A percentile compares a stretch with the other conserved stretches of the same genome.
phyloP scores from a whole-genome alignment of 2,329 filamentous ascomycete genomes.

The Onygena corvina region DNA sequence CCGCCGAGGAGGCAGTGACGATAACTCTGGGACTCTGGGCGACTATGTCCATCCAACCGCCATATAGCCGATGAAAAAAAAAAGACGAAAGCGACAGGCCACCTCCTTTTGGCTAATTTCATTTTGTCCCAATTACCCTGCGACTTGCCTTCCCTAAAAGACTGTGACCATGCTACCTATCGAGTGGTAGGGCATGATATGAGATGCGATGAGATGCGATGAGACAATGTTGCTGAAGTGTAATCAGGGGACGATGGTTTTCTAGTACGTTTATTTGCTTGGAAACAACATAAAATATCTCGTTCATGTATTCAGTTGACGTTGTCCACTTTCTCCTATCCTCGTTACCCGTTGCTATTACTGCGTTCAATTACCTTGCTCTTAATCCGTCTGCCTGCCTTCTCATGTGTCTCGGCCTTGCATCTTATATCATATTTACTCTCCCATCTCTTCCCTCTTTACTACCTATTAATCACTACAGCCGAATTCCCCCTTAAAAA shows the following conservation, averaged over 20 bases:
- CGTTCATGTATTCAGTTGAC: constrained; percentile 1
- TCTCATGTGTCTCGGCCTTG: not conserved
- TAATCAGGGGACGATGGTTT: not conserved
- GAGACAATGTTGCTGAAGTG: constrained; percentile 1
- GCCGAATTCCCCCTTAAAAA: not conserved
- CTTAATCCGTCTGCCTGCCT: not conserved
- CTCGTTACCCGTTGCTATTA: not conserved
- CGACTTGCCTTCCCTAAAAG: not conserved
- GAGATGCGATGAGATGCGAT: not conserved
- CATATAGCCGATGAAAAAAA: constrained; percentile 9
- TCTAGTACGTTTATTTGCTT: not conserved
- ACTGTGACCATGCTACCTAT: not conserved
- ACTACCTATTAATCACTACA: not conserved
- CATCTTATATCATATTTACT: not conserved
- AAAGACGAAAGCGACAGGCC: too few species aligned
- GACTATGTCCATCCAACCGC: constrained; percentile 30
- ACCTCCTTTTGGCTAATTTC: too few species aligned
- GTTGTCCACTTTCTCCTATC: not conserved
- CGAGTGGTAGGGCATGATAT: not conserved
- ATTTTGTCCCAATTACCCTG: not conserved
- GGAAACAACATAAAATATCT: not conserved
- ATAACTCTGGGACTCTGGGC: constrained; percentile 17
- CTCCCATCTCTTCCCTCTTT: not conserved
- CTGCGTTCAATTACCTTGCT: too few species aligned
- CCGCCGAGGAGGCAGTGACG: constrained; percentile 28